A percentile compares a stretch with the other conserved stretches of the same genome.
These are phyloP conservation scores for Corchorus capsularis DNA, from an alignment of 345 rosid species.

Conservation along the genomic window DNA sequence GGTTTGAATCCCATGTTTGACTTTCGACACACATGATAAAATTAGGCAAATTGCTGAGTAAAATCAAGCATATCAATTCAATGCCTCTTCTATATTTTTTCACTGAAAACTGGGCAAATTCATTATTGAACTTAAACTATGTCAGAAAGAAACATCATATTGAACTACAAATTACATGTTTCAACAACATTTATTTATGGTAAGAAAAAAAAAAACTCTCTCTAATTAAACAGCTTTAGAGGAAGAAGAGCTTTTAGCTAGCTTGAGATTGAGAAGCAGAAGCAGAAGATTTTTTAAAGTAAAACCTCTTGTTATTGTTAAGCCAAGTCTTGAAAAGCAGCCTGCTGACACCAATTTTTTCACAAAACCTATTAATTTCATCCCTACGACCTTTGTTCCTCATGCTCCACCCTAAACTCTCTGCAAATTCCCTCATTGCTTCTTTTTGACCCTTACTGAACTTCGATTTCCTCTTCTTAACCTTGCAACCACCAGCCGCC, in stretches of 20 bases:
- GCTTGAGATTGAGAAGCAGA: not conserved
- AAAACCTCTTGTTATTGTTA: constrained; percentile 40
- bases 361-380: constrained; percentile 40
- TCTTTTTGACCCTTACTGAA: constrained; percentile 37
- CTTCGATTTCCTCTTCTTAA: constrained; percentile 35
- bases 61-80: no score
- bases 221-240: not conserved
- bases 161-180: not conserved
- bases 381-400: constrained; percentile 33
- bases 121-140: not conserved
- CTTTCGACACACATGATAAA: no score
- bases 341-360: constrained; percentile 42
- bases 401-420: constrained; percentile 42
- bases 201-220: not conserved
- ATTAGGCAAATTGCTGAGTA: no score
- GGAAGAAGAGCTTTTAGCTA: not conserved
- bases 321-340: constrained; percentile 43
- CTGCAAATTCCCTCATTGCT: constrained; percentile 39
- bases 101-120: not conserved
- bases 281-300: not conserved
- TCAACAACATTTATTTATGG: not conserved
- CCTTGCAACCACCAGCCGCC: constrained; percentile 27
- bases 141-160: not conserved
- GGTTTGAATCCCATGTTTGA: no score
- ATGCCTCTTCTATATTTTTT: not conserved